phyloP scores from a whole-genome alignment of 1,139 yeast species.

The Candida sojae region DNA sequence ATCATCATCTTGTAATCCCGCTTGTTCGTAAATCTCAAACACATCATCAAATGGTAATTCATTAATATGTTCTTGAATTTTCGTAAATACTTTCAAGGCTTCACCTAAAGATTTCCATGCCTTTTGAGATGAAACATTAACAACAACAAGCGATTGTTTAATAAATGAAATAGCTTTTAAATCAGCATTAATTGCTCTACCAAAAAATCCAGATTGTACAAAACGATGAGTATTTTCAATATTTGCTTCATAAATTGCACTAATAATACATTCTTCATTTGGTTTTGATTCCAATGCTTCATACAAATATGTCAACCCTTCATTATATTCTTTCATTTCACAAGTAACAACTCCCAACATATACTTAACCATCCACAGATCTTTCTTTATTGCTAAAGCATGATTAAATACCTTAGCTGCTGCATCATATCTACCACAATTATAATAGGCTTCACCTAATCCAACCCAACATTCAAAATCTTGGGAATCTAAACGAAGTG shows the following conservation, averaged over 20 bases:
- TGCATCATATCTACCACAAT: conserved; percentile 85
- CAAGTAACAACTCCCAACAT: conserved; percentile 65
- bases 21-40: conserved; percentile 27
- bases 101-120: conserved; percentile 60
- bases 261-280: conserved; percentile 56
- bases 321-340: conserved; percentile 40
- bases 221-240: conserved; percentile 56
- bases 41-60: conserved; percentile 47
- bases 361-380: conserved; percentile 60
- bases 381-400: conserved; percentile 52
- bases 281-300: conserved; percentile 47
- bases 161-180: conserved; percentile 54
- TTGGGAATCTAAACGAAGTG: conserved; percentile 64
- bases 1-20: conserved; percentile 3
- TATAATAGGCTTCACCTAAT: conserved; percentile 86
- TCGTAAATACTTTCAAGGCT: conserved; percentile 45
- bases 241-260: conserved; percentile 59
- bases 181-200: conserved; percentile 49
- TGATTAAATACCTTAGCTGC: conserved; percentile 79
- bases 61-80: conserved; percentile 44
- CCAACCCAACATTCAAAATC: conserved; percentile 91
- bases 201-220: conserved; percentile 62
- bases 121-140: conserved; percentile 41
- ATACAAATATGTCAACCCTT: conserved; percentile 32
- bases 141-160: conserved; percentile 33